phyloP scores from a whole-genome alignment of 441 rosid genomes.

The Iberis amara region DNA sequence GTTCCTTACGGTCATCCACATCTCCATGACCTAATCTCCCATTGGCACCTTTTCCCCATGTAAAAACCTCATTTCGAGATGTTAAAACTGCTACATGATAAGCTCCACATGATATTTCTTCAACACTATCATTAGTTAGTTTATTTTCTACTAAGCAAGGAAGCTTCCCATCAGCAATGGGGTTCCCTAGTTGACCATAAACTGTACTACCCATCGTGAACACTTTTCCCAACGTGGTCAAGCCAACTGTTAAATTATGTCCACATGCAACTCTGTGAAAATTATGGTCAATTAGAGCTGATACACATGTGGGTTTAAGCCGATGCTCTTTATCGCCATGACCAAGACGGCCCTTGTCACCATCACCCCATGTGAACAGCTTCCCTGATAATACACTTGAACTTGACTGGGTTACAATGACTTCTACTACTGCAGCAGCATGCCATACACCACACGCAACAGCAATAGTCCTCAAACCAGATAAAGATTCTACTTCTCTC shows the following conservation, averaged over 20 bases:
- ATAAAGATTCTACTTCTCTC: conserved; percentile 79
- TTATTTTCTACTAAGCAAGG: conserved; percentile 73
- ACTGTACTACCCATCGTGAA: conserved; percentile 90
- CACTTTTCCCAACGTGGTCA: conserved; percentile 73
- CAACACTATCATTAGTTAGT: conserved; percentile 61
- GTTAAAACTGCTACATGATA: conserved; percentile 83
- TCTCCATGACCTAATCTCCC: conserved; percentile 97
- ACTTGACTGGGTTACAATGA: conserved; percentile 75
- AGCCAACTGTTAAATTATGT: conserved; percentile 85
- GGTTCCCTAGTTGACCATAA: conserved; percentile 92
- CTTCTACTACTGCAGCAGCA: conserved; percentile 92
- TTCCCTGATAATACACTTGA: conserved; percentile 72
- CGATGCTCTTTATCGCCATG: conserved; percentile 93
- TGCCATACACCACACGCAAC: conserved; percentile 98
- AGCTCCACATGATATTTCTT: conserved; percentile 86
- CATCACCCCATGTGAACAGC: conserved; percentile 98
- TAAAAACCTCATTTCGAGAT: conserved; percentile 73
- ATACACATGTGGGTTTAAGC: conserved; percentile 87
- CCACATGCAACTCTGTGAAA: conserved; percentile 87
- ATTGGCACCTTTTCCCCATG: conserved; percentile 97
- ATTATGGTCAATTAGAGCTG: conserved; percentile 69
- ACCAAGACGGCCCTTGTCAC: conserved; percentile 91
- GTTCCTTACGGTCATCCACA: conserved; percentile 70
- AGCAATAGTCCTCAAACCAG: conserved; percentile 76
- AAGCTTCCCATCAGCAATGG: conserved; percentile 72